Conservation (phyloP, 805 yeast species). For the Metschnikowia amazonensis region DNA sequence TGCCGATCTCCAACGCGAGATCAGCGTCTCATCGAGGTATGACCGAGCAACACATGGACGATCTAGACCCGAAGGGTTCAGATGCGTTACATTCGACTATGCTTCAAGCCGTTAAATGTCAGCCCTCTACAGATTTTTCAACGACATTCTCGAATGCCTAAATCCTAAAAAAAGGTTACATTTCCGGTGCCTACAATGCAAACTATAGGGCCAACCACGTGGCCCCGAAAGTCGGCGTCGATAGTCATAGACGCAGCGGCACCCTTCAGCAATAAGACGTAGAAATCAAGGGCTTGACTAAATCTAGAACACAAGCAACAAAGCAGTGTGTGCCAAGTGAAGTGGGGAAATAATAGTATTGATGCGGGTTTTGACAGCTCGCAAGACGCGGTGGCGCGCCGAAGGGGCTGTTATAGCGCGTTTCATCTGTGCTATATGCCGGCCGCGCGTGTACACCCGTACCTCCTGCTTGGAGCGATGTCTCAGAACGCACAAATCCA, state of each 20-base stretch:
- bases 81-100: not conserved
- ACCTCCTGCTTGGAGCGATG: not conserved
- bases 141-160: not conserved
- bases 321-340: too few relatives aligned
- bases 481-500: not conserved
- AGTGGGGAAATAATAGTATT: too few relatives aligned
- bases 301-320: too few relatives aligned
- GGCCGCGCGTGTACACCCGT: not conserved
- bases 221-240: too few relatives aligned
- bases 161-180: not conserved
- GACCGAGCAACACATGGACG: too few relatives aligned
- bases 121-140: not conserved
- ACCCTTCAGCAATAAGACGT: too few relatives aligned
- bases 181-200: not conserved
- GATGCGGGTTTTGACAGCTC: too few relatives aligned
- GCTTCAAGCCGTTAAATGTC: not conserved
- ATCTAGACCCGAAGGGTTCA: not conserved
- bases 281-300: too few relatives aligned
- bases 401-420: slow-evolving; percentile 3
- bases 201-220: not conserved
- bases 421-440: not conserved
- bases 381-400: too few relatives aligned
- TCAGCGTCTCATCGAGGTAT: not conserved
- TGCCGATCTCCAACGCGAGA: not conserved
- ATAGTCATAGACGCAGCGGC: too few relatives aligned